phyloP scores from a whole-genome alignment of 2,329 filamentous ascomycete genomes.

The Talaromyces piceae region DNA sequence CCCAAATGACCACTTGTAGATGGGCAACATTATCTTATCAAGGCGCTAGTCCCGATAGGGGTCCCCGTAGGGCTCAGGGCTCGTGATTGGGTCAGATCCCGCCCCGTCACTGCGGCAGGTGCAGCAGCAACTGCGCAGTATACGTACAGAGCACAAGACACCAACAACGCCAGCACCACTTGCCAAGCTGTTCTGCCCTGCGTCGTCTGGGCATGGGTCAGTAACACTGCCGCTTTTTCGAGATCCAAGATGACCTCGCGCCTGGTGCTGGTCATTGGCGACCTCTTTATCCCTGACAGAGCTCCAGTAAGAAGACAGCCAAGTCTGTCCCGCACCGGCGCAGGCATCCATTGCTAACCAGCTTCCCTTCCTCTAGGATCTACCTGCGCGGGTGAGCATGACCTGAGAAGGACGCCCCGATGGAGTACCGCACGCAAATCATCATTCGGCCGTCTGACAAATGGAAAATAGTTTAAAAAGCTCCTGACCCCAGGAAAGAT shows the following conservation, averaged over 20 bases:
- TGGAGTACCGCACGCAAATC: too few species aligned
- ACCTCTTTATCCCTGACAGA: conserved; percentile 88
- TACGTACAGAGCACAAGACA: not conserved
- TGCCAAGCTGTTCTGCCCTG: not conserved
- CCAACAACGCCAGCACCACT: too few species aligned
- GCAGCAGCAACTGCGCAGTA: not conserved
- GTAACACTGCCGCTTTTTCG: conserved; percentile 17
- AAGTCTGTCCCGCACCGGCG: conserved; percentile 7
- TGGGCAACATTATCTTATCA: not conserved
- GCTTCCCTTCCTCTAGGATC: conserved; percentile 47
- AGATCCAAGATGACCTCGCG: conserved; percentile 63
- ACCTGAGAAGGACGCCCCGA: too few species aligned
- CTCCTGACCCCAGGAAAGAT: conserved; percentile 78
- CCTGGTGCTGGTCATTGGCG: conserved; percentile 83
- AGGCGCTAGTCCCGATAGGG: not conserved
- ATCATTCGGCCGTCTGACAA: conserved; percentile 8
- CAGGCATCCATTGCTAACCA: conserved; percentile 11
- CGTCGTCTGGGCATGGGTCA: conserved; percentile 19
- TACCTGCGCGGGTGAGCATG: conserved; percentile 70
- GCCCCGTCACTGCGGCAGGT: not conserved
- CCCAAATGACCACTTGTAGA: not conserved
- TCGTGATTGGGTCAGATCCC: not conserved
- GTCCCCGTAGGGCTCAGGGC: not conserved
- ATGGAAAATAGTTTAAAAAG: conserved; percentile 63
- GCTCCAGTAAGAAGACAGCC: conserved; percentile 54